Evolutionary conservation across 2,329 filamentous ascomycete genomes (phyloP).

Genomic region (Arachnopeziza araneosa): DNA sequence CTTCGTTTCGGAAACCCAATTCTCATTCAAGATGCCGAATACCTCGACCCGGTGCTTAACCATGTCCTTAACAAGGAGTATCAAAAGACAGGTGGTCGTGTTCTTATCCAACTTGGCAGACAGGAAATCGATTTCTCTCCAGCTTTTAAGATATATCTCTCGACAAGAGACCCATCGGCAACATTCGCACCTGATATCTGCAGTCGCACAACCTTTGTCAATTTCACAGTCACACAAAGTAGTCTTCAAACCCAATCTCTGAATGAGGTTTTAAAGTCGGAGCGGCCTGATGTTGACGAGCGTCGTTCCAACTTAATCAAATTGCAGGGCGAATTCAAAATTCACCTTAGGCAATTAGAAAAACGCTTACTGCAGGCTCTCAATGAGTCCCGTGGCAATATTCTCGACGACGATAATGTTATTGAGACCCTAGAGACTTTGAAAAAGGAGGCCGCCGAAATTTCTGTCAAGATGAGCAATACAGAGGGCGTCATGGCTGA

Average conservation of each 20-base stretch:
- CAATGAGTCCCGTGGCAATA: slow-evolving; percentile 96
- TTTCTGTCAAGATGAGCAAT: slow-evolving; percentile 91
- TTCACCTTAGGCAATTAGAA: slow-evolving; percentile 93
- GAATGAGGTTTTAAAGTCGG: slow-evolving; percentile 94
- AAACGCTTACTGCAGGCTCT: slow-evolving; percentile 90
- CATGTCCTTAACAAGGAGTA: slow-evolving; percentile 99
- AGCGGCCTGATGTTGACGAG: slow-evolving; percentile 95
- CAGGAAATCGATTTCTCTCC: slow-evolving; percentile 99
- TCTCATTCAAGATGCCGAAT: slow-evolving; percentile 95
- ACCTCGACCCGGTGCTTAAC: slow-evolving; percentile 94
- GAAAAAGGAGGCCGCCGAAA: slow-evolving; percentile 95
- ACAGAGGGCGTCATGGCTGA: slow-evolving; percentile 98
- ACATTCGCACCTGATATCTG: slow-evolving; percentile 95
- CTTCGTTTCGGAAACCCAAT: slow-evolving; percentile 97
- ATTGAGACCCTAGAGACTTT: slow-evolving; percentile 96
- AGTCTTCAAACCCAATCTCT: slow-evolving; percentile 97
- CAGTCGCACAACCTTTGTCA: slow-evolving; percentile 97
- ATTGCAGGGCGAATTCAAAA: slow-evolving; percentile 96
- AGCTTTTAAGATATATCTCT: slow-evolving; percentile 90
- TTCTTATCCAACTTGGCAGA: slow-evolving; percentile 95
- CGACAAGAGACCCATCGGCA: slow-evolving; percentile 91
- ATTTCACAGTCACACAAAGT: slow-evolving; percentile 98
- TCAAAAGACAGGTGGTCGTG: slow-evolving; percentile 95
- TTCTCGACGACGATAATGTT: slow-evolving; percentile 95
- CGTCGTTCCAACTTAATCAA: slow-evolving; percentile 96